Base-by-base conservation (phyloP, 2,329 filamentous ascomycete genomes). In the Colletotrichum higginsianum region DNA sequence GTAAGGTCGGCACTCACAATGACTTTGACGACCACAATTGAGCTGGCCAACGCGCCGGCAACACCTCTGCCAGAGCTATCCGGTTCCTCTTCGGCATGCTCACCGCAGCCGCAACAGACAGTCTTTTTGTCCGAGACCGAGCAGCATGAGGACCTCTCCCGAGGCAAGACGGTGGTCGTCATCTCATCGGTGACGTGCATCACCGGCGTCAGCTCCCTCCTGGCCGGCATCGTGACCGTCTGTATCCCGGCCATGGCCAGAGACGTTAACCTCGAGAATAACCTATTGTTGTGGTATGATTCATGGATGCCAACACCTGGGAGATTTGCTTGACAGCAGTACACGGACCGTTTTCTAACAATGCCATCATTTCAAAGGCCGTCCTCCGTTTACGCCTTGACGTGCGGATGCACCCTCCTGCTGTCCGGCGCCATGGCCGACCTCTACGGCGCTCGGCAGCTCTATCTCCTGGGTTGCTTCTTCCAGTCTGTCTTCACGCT, bases 381-480 rank as follows among this genome's bases (percentile, higher is more conserved):
- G 44, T 62, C 67, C 9, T 70, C 67, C 7, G 67, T 66, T 13
- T 70, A 70, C 16, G 67, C 67, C 16, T 18, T 70, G 42, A 70
- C 61, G 2, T 70, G 67, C 12, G 57, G 67, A 23, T 71, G 61
- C 40, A 61, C 55, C 9, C 56, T 67, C 11, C 52, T 73, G 4
- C 35, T 73, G 0, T 66, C 72, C 2, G 72, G 72, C 2, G 67
- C 67, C 7, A 66, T 73, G 64, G 63, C 72, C 47, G 68, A 73
- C 16, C 69, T 73, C 23, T 57, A 68, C 50, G 72, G 72, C 11
- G 69, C 64, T 18, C 60, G 72, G n/a, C 46, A 56, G 40, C 65
- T 73, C 9, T 65, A 73, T 21, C 72, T 73, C 15, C 12, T 67
- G 23, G 72, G 72, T 6, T 73, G 68, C 55, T 60, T 73, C 49